These are phyloP conservation scores for Hypoxylon subgilvum DNA, from an alignment of 495 filamentous ascomycete genomes.

Conservation along the genomic window DNA sequence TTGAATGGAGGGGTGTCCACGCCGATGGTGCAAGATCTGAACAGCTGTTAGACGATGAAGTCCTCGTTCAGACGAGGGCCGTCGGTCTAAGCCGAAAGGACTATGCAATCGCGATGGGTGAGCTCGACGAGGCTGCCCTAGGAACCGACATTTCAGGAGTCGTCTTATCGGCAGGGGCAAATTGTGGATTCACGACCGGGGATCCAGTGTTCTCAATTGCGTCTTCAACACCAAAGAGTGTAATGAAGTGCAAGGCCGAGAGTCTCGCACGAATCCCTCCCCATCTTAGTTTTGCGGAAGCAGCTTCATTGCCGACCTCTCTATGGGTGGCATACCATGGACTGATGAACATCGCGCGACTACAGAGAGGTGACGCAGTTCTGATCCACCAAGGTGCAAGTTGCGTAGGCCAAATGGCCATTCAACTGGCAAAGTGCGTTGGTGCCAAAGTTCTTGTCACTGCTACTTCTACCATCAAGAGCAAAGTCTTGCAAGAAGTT, in stretches of 20 bases:
- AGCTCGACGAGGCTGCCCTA: constrained; percentile 34
- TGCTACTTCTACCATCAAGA: constrained; percentile 46
- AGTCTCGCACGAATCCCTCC: too few relatives aligned
- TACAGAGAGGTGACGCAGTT: constrained; percentile 51
- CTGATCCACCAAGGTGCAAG: constrained; percentile 57
- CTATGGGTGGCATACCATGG: constrained; percentile 56
- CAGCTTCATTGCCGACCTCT: constrained; percentile 49
- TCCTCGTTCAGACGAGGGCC: constrained; percentile 41
- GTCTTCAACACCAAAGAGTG: too few relatives aligned
- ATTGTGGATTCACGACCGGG: constrained; percentile 43
- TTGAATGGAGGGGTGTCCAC: too few relatives aligned
- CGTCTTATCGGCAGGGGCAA: constrained; percentile 58
- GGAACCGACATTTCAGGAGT: constrained; percentile 45
- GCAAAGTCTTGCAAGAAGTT: constrained; percentile 1
- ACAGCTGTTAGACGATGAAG: neutral
- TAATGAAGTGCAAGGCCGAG: too few relatives aligned
- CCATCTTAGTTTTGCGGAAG: constrained; percentile 44
- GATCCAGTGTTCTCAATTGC: constrained; percentile 41
- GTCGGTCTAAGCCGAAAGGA: constrained; percentile 41
- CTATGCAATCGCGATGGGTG: constrained; percentile 49
- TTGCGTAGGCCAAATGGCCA: constrained; percentile 55
- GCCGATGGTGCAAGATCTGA: too few relatives aligned
- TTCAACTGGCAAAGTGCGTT: constrained; percentile 49
- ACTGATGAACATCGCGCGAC: constrained; percentile 19
- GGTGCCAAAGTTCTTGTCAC: constrained; percentile 56